Evolutionary conservation across 1,284 basidiomycete genomes (phyloP).

Genomic region (Ceratobasidium sp.): DNA sequence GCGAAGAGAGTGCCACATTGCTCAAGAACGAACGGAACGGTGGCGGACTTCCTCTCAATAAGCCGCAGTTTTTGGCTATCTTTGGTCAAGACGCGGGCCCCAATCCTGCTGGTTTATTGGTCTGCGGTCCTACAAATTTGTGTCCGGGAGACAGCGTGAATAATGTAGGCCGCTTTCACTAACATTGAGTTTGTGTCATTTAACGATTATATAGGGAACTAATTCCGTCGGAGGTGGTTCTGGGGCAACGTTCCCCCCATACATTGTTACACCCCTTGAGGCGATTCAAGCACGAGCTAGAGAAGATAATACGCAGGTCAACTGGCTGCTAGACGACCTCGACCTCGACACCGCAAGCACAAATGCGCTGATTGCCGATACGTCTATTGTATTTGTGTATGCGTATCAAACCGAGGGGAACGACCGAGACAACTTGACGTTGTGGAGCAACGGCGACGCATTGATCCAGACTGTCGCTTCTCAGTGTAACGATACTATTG

Average conservation of each 20-base stretch:
- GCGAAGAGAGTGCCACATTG: conserved; percentile 80
- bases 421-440: conserved; percentile 61
- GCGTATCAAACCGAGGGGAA: conserved; percentile 59
- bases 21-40: conserved; percentile 78
- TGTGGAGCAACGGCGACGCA: conserved; percentile 63
- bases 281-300: conserved; percentile 60
- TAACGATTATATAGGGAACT: conserved; percentile 72
- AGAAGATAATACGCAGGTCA: conserved; percentile 57
- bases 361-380: conserved; percentile 54
- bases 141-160: conserved; percentile 81
- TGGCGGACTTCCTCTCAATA: conserved; percentile 56
- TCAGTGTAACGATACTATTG: conserved; percentile 65
- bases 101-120: conserved; percentile 52
- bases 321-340: conserved; percentile 61
- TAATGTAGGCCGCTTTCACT: conserved; percentile 75
- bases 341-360: conserved; percentile 53
- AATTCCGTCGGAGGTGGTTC: conserved; percentile 26
- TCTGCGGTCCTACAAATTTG: conserved; percentile 77
- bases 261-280: conserved; percentile 62
- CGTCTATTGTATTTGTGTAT: conserved; percentile 59
- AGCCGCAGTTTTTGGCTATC: conserved; percentile 47
- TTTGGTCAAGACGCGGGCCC: conserved; percentile 44
- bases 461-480: conserved; percentile 62
- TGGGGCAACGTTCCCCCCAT: conserved; percentile 59
- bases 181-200: conserved; percentile 63